phyloP scores from a whole-genome alignment of 768 basidiomycete genomes.

The Aureoboletus auriporus region DNA sequence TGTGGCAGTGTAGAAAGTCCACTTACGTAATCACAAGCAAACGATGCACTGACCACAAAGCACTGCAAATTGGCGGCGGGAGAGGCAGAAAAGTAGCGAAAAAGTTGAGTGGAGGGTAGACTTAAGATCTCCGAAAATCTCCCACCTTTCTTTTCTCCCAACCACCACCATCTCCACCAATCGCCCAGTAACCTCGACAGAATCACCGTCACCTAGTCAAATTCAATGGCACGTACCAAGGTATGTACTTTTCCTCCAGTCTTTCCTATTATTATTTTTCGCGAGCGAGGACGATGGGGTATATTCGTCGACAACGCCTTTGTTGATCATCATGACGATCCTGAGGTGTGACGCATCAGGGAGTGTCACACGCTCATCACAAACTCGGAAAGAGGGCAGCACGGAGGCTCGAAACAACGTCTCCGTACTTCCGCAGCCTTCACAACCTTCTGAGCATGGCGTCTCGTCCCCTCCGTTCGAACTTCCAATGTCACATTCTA shows the following conservation, averaged over 20 bases:
- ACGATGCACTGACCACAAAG: slow-evolving; percentile 25
- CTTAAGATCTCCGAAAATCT: not conserved
- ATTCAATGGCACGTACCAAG: slow-evolving; percentile 71
- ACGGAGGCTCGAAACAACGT: slow-evolving; percentile 25
- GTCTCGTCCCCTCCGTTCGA: slow-evolving; percentile 16
- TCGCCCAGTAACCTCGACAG: not conserved
- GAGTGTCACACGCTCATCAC: slow-evolving; percentile 8
- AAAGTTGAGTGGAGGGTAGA: slow-evolving; percentile 1
- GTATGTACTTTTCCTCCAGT: slow-evolving; percentile 8
- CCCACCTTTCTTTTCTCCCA: slow-evolving; percentile 14
- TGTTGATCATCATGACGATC: not conserved
- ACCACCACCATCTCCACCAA: slow-evolving; percentile 16
- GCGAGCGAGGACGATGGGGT: not conserved
- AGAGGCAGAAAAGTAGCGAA: slow-evolving; percentile 13
- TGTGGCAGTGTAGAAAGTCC: not conserved
- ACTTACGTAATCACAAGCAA: not conserved
- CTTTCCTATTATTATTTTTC: slow-evolving; percentile 1
- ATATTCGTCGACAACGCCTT: slow-evolving; percentile 4
- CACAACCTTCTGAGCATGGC: slow-evolving; percentile 9
- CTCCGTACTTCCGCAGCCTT: slow-evolving; percentile 8
- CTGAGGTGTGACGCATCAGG: slow-evolving; percentile 3
- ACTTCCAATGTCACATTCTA: slow-evolving; percentile 22
- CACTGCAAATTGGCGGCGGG: slow-evolving; percentile 18
- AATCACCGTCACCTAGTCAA: not conserved
- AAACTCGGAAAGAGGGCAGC: slow-evolving; percentile 15